Conservation (phyloP, 2,329 filamentous ascomycete species). For the Aspergillus carbonarius region DNA sequence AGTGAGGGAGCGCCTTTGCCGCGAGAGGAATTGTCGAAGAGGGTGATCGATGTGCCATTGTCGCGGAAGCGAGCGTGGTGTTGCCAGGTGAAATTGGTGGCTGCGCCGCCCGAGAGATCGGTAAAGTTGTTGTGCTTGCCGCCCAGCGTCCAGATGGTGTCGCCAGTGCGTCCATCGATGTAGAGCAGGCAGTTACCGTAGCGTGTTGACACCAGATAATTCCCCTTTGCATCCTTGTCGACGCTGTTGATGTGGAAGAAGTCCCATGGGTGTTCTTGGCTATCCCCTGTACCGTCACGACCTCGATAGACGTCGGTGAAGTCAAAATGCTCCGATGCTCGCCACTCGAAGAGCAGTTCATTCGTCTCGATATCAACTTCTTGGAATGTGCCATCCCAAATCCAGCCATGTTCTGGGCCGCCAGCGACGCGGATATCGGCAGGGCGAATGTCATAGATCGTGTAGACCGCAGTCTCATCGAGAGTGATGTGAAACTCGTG, state of each 20-base stretch:
- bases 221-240: conserved; percentile 50
- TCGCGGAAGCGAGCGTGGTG: conserved; percentile 52
- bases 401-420: conserved; percentile 40
- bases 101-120: conserved; percentile 42
- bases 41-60: conserved; percentile 30
- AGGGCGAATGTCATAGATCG: conserved; percentile 40
- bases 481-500: conserved; percentile 48
- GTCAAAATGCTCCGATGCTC: conserved; percentile 46
- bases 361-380: conserved; percentile 48
- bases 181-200: conserved; percentile 39
- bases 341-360: conserved; percentile 49
- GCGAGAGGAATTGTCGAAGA: conserved; percentile 44
- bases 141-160: conserved; percentile 53
- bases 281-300: conserved; percentile 19
- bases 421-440: conserved; percentile 40
- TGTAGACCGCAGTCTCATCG: conserved; percentile 45
- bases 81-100: conserved; percentile 53
- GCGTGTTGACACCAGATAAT: conserved; percentile 47
- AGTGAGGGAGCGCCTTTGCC: conserved; percentile 19
- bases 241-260: conserved; percentile 59
- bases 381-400: conserved; percentile 44
- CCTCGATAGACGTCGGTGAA: conserved; percentile 24
- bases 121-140: conserved; percentile 47
- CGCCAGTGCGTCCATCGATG: conserved; percentile 45
- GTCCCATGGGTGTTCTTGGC: conserved; percentile 44